Percentiles rank a stretch among this genome's conserved stretches.
Evolutionary conservation across 345 rosid species (phyloP).

Genomic region (Syzygium jambos): DNA sequence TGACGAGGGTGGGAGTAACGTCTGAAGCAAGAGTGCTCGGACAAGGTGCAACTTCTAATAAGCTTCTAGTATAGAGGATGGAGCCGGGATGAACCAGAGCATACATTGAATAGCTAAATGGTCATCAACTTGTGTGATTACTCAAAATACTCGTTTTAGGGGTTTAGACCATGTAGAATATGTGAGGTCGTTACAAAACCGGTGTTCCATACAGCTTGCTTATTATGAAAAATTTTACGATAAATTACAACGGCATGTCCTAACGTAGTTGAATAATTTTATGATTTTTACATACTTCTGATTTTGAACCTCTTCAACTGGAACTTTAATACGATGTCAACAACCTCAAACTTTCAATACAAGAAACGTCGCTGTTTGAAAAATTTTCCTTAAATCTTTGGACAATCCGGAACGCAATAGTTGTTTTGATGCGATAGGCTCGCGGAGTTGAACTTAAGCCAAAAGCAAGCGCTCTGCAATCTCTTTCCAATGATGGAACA

Average conservation of each 20-base stretch:
- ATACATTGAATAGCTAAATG: neutral
- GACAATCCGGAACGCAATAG: neutral
- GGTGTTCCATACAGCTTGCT: neutral
- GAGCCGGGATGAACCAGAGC: neutral
- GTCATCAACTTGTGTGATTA: too few relatives aligned
- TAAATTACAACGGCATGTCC: rapidly evolving
- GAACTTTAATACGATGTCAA: neutral
- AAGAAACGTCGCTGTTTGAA: neutral
- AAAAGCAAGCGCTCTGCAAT: neutral
- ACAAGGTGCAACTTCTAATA: neutral
- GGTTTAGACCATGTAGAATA: too few relatives aligned
- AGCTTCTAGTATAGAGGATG: neutral
- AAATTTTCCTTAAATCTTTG: neutral
- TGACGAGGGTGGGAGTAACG: neutral
- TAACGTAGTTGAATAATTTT: too few relatives aligned
- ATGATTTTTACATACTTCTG: too few relatives aligned
- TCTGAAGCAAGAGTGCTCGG: rapidly evolving
- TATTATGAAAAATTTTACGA: neutral
- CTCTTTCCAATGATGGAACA: neutral
- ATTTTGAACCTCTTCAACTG: too few relatives aligned
- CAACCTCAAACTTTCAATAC: neutral
- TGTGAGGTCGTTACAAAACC: neutral
- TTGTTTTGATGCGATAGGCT: neutral
- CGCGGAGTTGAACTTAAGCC: neutral
- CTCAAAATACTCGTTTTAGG: too few relatives aligned